phyloP scores from a whole-genome alignment of 2,329 filamentous ascomycete species.

The Ophiostoma sp. region DNA sequence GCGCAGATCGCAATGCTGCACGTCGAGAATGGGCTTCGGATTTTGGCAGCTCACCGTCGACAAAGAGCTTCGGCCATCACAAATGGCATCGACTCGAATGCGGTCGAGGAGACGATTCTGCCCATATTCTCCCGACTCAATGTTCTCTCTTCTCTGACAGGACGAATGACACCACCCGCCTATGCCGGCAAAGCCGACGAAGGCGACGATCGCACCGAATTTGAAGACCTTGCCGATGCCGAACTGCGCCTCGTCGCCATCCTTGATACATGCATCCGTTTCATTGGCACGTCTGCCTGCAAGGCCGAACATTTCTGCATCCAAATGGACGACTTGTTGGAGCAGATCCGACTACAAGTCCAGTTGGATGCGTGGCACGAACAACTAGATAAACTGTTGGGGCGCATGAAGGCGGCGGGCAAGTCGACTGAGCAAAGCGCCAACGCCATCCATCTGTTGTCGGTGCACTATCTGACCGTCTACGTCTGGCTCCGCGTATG shows the following conservation, averaged over 20 bases:
- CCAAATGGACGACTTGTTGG: neutral
- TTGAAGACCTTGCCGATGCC: neutral
- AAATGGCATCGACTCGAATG: neutral
- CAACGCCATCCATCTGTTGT: neutral
- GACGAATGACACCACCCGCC: neutral
- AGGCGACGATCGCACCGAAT: neutral
- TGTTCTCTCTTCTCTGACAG: neutral
- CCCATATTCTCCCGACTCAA: constrained; percentile 5
- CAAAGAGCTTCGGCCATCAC: neutral
- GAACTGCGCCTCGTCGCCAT: neutral
- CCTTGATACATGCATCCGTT: neutral
- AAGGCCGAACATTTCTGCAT: neutral
- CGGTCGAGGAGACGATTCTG: neutral
- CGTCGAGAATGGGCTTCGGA: neutral
- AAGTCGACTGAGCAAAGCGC: neutral
- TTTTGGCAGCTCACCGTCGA: neutral
- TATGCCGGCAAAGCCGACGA: neutral
- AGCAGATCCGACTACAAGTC: neutral
- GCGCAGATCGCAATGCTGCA: neutral
- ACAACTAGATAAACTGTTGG: neutral
- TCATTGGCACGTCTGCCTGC: neutral
- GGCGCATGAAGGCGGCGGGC: neutral
- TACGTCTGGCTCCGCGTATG: constrained; percentile 13
- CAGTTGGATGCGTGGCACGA: neutral
- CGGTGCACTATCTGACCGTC: neutral